These are phyloP conservation scores for Gaertneriomyces sp. DNA, from an alignment of 192 early-diverging fungal species.

Conservation along the genomic window DNA sequence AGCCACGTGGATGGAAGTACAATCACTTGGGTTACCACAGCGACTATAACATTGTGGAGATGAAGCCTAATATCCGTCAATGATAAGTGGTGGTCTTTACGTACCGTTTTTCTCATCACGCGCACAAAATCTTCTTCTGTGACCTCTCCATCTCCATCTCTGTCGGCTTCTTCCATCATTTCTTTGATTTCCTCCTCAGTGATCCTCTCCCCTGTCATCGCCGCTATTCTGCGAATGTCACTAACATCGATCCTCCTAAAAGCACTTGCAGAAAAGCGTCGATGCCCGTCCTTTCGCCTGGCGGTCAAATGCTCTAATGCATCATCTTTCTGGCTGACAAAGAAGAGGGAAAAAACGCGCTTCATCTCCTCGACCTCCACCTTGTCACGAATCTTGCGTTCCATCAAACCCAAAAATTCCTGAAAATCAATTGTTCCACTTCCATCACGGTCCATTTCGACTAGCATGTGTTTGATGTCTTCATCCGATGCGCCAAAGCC, in stretches of 20 bases:
- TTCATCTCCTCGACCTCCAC: conserved; percentile 60
- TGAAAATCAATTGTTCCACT: conserved; percentile 47
- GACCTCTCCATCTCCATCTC: conserved; percentile 47
- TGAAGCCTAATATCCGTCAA: too few species aligned
- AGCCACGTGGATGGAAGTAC: too few species aligned
- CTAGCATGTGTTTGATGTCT: conserved; percentile 42
- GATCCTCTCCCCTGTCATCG: conserved; percentile 39
- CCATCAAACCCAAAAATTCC: conserved; percentile 47
- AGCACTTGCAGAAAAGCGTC: background rate
- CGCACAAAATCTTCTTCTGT: conserved; percentile 45
- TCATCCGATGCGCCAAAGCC: conserved; percentile 48
- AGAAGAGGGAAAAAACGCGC: conserved; percentile 53
- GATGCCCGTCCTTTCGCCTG: too few species aligned
- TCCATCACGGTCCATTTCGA: conserved; percentile 45
- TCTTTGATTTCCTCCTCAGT: conserved; percentile 46
- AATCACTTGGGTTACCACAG: too few species aligned
- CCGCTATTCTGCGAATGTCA: conserved; percentile 36
- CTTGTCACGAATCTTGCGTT: conserved; percentile 19
- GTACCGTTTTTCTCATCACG: conserved; percentile 43
- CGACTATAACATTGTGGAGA: too few species aligned
- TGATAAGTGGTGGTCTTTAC: background rate
- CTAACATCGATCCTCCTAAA: conserved; percentile 24
- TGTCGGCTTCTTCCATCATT: conserved; percentile 52
- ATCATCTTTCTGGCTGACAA: too few species aligned
- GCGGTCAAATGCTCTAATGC: too few species aligned